phyloP scores from a whole-genome alignment of 768 basidiomycete species.

The Mycena vitilis region DNA sequence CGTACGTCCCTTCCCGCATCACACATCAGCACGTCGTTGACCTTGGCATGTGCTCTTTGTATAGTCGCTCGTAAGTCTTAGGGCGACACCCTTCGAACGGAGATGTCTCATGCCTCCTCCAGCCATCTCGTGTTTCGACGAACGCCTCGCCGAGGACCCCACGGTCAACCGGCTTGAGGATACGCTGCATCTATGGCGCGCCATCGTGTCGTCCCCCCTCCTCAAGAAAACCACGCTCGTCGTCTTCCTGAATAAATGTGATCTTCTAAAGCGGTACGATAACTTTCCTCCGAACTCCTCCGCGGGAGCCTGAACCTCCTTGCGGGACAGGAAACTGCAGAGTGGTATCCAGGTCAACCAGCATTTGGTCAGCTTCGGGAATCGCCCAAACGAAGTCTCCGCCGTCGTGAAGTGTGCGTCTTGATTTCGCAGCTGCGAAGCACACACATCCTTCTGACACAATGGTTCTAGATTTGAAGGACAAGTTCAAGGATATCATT shows the following conservation, averaged over 20 bases:
- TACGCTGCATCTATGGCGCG: constrained; percentile 74
- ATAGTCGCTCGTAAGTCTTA: not conserved
- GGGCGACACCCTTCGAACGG: not conserved
- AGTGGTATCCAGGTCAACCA: too few species aligned
- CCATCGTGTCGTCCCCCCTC: constrained; percentile 70
- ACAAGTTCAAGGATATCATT: constrained; percentile 37
- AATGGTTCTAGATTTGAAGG: constrained; percentile 27
- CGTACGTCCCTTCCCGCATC: not conserved
- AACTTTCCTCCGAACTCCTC: too few species aligned
- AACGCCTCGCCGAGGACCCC: constrained; percentile 66
- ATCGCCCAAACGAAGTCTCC: too few species aligned
- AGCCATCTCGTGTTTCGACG: constrained; percentile 60
- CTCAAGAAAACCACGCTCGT: constrained; percentile 72
- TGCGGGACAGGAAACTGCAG: too few species aligned
- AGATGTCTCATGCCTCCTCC: not conserved
- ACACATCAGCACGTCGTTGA: not conserved
- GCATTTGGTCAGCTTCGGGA: too few species aligned
- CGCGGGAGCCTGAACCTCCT: too few species aligned
- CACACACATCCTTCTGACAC: too few species aligned
- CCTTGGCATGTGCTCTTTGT: not conserved
- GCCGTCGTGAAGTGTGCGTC: too few species aligned
- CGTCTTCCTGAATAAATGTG: constrained; percentile 82
- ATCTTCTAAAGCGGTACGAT: constrained; percentile 60
- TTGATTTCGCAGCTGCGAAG: too few species aligned
- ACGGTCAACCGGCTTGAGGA: constrained; percentile 78